phyloP scores from a whole-genome alignment of 192 early-diverging fungal species.

The Entomortierella lignicola region DNA sequence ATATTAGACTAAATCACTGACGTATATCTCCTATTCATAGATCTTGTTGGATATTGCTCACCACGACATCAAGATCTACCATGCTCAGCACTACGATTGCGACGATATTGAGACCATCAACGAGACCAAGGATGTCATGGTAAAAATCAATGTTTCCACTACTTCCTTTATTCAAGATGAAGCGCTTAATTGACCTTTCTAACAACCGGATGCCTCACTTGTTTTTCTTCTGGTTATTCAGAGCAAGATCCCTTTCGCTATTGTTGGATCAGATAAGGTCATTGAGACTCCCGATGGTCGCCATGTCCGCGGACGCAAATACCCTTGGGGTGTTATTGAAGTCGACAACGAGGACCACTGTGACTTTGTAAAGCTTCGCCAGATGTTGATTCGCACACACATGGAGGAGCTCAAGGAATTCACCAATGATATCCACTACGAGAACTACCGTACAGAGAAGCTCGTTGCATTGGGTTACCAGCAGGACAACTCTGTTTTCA shows the following conservation, averaged over 20 bases:
- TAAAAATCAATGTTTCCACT: too few relatives aligned
- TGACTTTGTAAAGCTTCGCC: slow-evolving; percentile 95
- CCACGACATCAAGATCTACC: slow-evolving; percentile 90
- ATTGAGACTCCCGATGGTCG: slow-evolving; percentile 87
- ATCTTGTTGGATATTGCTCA: slow-evolving; percentile 85
- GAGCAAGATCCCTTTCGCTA: slow-evolving; percentile 96
- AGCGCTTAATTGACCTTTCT: too few relatives aligned
- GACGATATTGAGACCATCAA: slow-evolving; percentile 86
- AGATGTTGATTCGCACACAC: slow-evolving; percentile 93
- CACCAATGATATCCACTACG: slow-evolving; percentile 92
- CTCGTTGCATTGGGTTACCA: slow-evolving; percentile 86
- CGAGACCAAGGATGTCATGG: slow-evolving; percentile 85
- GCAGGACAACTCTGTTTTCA: slow-evolving; percentile 84
- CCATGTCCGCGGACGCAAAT: slow-evolving; percentile 87
- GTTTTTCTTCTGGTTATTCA: slow-evolving; percentile 37
- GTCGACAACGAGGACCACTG: slow-evolving; percentile 97
- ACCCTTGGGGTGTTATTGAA: slow-evolving; percentile 96
- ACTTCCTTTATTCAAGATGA: too few relatives aligned
- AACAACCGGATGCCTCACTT: slow-evolving; percentile 8
- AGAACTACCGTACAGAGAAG: slow-evolving; percentile 96
- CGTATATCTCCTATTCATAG: slow-evolving; percentile 21
- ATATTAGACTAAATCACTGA: background rate
- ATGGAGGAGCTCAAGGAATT: slow-evolving; percentile 98
- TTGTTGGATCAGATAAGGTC: slow-evolving; percentile 91
- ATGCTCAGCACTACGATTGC: slow-evolving; percentile 82